Evolutionary conservation across 108 stramenopile species (phyloP).

Genomic region (Pelagomonas calceolata): DNA sequence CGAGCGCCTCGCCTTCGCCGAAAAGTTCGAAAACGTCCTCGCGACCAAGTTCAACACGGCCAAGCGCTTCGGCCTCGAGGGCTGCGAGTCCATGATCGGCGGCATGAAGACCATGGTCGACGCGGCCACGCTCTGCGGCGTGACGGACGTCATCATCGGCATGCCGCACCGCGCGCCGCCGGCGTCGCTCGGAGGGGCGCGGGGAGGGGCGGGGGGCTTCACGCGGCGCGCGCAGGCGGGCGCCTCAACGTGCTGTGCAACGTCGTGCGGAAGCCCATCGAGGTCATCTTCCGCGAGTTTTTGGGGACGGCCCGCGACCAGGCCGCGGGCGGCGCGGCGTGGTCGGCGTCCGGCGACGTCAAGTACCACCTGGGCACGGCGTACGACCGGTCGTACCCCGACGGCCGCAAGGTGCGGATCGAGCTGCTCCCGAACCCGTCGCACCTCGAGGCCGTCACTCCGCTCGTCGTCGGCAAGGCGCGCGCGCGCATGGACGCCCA

Average conservation of each 20-base stretch:
- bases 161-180: slow-evolving; percentile 99
- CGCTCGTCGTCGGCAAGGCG: slow-evolving; percentile 87
- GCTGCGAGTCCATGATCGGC: slow-evolving; percentile 89
- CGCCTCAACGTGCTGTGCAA: slow-evolving; percentile 93
- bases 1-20: slow-evolving; percentile 84
- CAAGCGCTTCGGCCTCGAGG: slow-evolving; percentile 97
- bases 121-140: slow-evolving; percentile 81
- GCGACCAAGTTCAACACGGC: slow-evolving; percentile 96
- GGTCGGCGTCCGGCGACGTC: slow-evolving; percentile 86
- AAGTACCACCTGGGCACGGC: slow-evolving; percentile 99
- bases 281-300: slow-evolving; percentile 92
- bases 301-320: slow-evolving; percentile 60
- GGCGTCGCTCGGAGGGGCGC: background rate
- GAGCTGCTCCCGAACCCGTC: slow-evolving; percentile 94
- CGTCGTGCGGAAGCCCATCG: slow-evolving; percentile 98
- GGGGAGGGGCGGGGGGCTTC: background rate
- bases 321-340: slow-evolving; percentile 35
- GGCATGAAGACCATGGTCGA: slow-evolving; percentile 92
- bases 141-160: slow-evolving; percentile 88
- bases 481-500: slow-evolving; percentile 46
- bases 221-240: too few relatives aligned
- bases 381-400: slow-evolving; percentile 95
- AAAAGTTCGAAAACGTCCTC: slow-evolving; percentile 93
- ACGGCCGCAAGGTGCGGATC: slow-evolving; percentile 82
- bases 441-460: slow-evolving; percentile 96